Conservation (phyloP, 345 rosid genomes). For the Gossypium stocksii region DNA sequence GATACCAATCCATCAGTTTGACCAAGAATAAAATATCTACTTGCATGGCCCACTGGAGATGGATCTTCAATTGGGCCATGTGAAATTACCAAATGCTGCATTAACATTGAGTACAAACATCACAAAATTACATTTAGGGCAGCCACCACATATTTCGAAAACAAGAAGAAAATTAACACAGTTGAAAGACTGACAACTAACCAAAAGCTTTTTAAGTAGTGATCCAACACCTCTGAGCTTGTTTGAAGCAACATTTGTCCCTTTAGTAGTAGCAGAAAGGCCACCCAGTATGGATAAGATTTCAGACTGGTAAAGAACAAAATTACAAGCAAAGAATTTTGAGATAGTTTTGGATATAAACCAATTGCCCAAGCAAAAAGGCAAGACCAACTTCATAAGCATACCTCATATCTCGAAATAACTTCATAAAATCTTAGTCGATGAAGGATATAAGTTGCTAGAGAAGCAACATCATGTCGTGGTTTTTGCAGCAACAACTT, state of each 20-base stretch:
- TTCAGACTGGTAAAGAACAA: constrained; percentile 52
- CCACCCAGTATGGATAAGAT: constrained; percentile 60
- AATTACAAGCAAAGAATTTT: constrained; percentile 20
- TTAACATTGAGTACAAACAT: constrained; percentile 28
- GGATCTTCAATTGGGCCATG: constrained; percentile 85
- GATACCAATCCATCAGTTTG: constrained; percentile 71
- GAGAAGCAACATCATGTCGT: constrained; percentile 77
- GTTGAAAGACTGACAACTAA: constrained; percentile 33
- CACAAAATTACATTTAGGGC: constrained; percentile 10
- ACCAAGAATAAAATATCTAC: constrained; percentile 61
- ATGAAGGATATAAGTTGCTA: constrained; percentile 69
- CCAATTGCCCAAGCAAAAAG: constrained; percentile 8
- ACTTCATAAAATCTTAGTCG: constrained; percentile 90
- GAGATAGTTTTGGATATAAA: background rate
- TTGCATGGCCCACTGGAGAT: constrained; percentile 68
- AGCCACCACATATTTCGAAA: constrained; percentile 6
- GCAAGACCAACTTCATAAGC: constrained; percentile 10
- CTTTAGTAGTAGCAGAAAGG: constrained; percentile 40
- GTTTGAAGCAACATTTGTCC: constrained; percentile 31
- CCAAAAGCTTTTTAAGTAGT: constrained; percentile 81
- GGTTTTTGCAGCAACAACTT: constrained; percentile 76
- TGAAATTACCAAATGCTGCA: constrained; percentile 76
- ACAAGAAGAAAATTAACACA: constrained; percentile 12
- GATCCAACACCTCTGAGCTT: constrained; percentile 55
- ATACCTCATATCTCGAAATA: constrained; percentile 88